Evolutionary conservation across 1,139 yeast species (phyloP).

Genomic region (Kodamaea arcana): DNA sequence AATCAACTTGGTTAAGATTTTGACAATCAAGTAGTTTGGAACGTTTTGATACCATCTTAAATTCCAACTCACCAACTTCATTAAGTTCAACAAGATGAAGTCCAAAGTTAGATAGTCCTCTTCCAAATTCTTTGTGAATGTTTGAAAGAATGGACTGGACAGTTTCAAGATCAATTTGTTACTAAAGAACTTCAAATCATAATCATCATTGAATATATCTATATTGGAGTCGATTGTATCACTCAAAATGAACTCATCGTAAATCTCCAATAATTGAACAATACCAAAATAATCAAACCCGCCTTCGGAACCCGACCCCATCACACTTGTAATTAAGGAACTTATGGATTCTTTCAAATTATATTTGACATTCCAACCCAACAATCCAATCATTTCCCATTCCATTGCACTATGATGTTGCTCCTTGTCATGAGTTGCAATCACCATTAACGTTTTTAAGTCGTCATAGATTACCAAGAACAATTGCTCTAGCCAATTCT

Average conservation of each 20-base stretch:
- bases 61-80: slow-evolving; percentile 38
- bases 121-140: slow-evolving; percentile 24
- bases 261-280: slow-evolving; percentile 35
- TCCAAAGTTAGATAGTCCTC: slow-evolving; percentile 32
- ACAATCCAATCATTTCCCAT: slow-evolving; percentile 40
- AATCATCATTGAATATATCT: slow-evolving; percentile 29
- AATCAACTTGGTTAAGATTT: slow-evolving; percentile 28
- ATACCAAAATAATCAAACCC: slow-evolving; percentile 40
- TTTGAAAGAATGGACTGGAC: slow-evolving; percentile 20
- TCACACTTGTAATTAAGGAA: slow-evolving; percentile 37
- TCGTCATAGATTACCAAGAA: slow-evolving; percentile 38
- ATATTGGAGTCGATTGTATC: slow-evolving; percentile 29
- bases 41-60: slow-evolving; percentile 41
- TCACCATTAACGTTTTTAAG: slow-evolving; percentile 27
- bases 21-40: slow-evolving; percentile 30
- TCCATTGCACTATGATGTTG: slow-evolving; percentile 40
- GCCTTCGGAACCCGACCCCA: slow-evolving; percentile 30
- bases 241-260: slow-evolving; percentile 39
- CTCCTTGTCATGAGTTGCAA: slow-evolving; percentile 20
- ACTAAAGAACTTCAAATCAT: slow-evolving; percentile 24
- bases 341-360: slow-evolving; percentile 37
- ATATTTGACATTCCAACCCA: slow-evolving; percentile 41
- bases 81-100: slow-evolving; percentile 29
- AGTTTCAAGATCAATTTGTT: slow-evolving; percentile 33
- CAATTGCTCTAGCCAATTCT: slow-evolving; percentile 39